These are phyloP conservation scores for Penicillium sp. DNA, from an alignment of 2,329 filamentous ascomycete genomes.

Conservation along the genomic window DNA sequence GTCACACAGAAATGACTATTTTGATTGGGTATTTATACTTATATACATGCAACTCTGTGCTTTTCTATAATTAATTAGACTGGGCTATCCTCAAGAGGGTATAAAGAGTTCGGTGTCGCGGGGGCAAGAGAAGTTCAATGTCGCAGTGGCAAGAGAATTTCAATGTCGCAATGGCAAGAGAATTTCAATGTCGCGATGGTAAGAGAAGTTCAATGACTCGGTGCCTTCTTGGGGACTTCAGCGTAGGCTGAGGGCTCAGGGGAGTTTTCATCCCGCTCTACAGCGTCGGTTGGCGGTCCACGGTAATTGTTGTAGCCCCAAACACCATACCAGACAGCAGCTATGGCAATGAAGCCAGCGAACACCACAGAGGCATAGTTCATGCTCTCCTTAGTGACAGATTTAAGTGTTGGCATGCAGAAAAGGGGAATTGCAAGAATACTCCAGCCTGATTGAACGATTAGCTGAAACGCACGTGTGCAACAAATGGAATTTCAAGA, in stretches of 20 bases:
- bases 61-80: not conserved
- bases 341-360: slow-evolving; percentile 61
- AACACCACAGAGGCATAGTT: slow-evolving; percentile 79
- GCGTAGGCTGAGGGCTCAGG: not conserved
- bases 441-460: slow-evolving; percentile 53
- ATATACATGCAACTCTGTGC: not conserved
- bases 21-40: slow-evolving; percentile 3
- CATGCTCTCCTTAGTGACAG: slow-evolving; percentile 59
- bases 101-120: not conserved
- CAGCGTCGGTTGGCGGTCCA: slow-evolving; percentile 32
- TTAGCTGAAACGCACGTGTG: too few relatives aligned
- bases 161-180: not conserved
- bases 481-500: too few relatives aligned
- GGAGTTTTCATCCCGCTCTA: slow-evolving; percentile 16
- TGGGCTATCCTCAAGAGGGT: not conserved
- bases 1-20: not conserved
- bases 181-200: not conserved
- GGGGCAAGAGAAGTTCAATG: not conserved
- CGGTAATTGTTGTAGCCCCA: slow-evolving; percentile 65
- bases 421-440: slow-evolving; percentile 69
- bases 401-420: slow-evolving; percentile 56
- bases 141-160: not conserved
- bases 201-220: not conserved
- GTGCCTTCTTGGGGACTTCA: slow-evolving; percentile 6
- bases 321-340: slow-evolving; percentile 65